Evolutionary conservation across 1,284 basidiomycete species (phyloP).

Genomic region (Blastosporella zonata): DNA sequence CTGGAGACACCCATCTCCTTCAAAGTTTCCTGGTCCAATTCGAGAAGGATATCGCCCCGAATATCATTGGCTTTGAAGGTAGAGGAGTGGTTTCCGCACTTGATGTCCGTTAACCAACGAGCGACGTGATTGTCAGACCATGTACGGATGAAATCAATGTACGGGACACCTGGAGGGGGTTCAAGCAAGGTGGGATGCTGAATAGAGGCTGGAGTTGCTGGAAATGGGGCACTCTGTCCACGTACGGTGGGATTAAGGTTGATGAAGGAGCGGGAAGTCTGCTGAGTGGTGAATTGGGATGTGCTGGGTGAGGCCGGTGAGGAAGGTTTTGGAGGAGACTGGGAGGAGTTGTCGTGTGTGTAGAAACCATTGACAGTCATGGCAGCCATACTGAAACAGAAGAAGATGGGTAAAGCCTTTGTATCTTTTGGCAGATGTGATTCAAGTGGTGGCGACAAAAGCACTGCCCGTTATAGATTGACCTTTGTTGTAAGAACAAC

Average conservation of each 20-base stretch:
- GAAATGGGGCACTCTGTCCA: conserved; percentile 38
- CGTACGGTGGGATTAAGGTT: conserved; percentile 33
- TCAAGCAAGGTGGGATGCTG: conserved; percentile 42
- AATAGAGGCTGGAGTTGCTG: conserved; percentile 37
- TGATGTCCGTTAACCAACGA: conserved; percentile 69
- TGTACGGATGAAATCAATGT: conserved; percentile 58
- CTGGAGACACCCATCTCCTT: conserved; percentile 87
- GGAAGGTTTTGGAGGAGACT: conserved; percentile 42
- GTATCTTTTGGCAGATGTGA: conserved; percentile 9
- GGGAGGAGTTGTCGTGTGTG: conserved; percentile 34
- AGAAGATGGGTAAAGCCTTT: conserved; percentile 1
- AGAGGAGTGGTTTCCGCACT: conserved; percentile 66
- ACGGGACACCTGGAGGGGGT: conserved; percentile 54
- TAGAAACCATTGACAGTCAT: conserved; percentile 37
- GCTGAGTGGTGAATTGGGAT: conserved; percentile 38
- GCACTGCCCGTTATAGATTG: too few species aligned
- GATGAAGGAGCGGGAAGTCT: conserved; percentile 35
- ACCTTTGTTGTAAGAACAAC: background rate
- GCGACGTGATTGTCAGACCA: conserved; percentile 73
- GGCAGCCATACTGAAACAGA: conserved; percentile 28
- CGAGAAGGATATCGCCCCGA: conserved; percentile 82
- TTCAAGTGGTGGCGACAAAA: background rate
- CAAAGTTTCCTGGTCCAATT: conserved; percentile 81
- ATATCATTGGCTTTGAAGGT: conserved; percentile 85
- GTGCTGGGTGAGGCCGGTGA: conserved; percentile 50